Percentiles rank a stretch among this genome's conserved stretches.
phyloP scores from a whole-genome alignment of 495 filamentous ascomycete species.

The Apodospora peruviana region DNA sequence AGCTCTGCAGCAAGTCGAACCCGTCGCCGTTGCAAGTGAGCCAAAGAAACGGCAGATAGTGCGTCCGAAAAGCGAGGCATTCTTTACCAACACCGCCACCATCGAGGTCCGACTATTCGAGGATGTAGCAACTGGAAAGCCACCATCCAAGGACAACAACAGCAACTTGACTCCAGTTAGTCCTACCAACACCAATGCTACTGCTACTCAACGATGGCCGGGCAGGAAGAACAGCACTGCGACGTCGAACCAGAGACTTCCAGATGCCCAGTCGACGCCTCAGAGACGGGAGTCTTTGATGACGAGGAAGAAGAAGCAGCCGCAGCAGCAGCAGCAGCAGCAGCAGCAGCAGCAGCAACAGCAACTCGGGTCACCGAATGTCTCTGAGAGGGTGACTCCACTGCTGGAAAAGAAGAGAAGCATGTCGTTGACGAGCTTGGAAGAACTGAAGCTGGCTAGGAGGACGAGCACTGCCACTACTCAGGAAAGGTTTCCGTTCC shows the following conservation, averaged over 20 bases:
- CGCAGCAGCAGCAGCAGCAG: neutral
- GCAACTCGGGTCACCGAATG: neutral
- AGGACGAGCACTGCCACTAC: neutral
- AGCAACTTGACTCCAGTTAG: neutral
- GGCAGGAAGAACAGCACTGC: neutral
- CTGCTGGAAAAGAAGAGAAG: conserved; percentile 1
- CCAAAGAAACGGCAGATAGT: neutral
- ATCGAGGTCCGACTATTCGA: neutral
- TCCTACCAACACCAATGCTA: neutral
- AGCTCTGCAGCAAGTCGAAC: neutral
- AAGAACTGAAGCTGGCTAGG: conserved; percentile 1
- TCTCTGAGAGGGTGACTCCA: neutral
- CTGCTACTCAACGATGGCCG: neutral
- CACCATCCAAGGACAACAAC: neutral
- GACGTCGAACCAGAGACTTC: no score
- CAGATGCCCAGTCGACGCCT: no score
- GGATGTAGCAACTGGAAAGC: neutral
- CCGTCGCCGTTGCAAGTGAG: no score
- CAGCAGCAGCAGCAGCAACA: neutral
- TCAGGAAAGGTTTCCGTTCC: conserved; percentile 1
- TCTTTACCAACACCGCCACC: neutral
- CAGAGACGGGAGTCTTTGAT: no score
- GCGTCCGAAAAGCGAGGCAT: conserved; percentile 6
- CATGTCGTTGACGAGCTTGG: conserved; percentile 4
- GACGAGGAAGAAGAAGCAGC: neutral